Evolutionary conservation across 2,329 filamentous ascomycete species (phyloP).

Genomic region (Fusarium annulatum): DNA sequence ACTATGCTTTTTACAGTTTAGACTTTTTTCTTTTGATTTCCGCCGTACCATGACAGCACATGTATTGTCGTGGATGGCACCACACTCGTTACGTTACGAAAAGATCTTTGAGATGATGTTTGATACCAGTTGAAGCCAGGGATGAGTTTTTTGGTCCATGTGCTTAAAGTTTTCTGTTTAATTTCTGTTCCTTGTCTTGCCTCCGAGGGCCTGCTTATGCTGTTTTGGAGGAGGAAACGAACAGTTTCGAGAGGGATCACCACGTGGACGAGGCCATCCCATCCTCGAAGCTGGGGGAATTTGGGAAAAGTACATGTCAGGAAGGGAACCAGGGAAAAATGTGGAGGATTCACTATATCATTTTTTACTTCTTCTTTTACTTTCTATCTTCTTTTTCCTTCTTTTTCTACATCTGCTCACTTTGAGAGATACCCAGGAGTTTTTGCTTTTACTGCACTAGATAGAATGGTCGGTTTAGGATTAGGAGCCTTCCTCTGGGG

Average conservation of each 20-base stretch:
- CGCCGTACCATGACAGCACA: conserved; percentile 40
- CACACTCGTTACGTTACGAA: conserved; percentile 45
- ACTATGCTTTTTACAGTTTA: conserved; percentile 29
- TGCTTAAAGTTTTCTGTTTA: conserved; percentile 36
- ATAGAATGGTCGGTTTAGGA: conserved; percentile 42
- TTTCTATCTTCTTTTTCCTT: conserved; percentile 23
- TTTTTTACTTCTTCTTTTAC: conserved; percentile 6
- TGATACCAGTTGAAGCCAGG: conserved; percentile 42
- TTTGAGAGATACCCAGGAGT: conserved; percentile 46
- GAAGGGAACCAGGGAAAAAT: conserved; percentile 7
- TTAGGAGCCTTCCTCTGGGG: conserved; percentile 35
- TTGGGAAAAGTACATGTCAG: conserved; percentile 24
- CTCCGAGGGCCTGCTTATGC: conserved; percentile 3
- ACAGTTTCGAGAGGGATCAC: conserved; percentile 5
- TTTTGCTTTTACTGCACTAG: conserved; percentile 39
- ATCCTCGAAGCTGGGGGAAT: conserved; percentile 8
- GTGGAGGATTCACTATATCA: conserved; percentile 15
- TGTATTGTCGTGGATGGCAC: conserved; percentile 38
- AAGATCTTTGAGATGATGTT: conserved; percentile 39
- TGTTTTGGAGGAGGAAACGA: conserved; percentile 29
- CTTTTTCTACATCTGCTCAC: conserved; percentile 42
- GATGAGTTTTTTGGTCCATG: conserved; percentile 20
- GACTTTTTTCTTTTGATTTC: conserved; percentile 36
- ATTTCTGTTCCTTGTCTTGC: conserved; percentile 29
- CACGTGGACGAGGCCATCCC: conserved; percentile 1